Conservation (phyloP, 169 alveolate species). For the Cytauxzoon felis region DNA sequence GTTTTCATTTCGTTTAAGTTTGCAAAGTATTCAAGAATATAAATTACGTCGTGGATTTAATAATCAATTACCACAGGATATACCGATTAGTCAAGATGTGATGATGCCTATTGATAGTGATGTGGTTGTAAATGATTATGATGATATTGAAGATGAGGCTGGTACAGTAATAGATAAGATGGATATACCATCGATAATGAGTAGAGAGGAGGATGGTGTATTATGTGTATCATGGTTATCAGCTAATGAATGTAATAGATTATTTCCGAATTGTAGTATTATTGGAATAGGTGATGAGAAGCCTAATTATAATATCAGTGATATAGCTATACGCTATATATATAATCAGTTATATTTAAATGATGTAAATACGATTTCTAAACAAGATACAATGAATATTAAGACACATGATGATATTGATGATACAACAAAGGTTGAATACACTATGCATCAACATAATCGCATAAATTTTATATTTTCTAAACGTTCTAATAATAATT, state of each 20-base stretch:
- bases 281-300: conserved; percentile 41
- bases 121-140: neutral
- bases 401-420: neutral
- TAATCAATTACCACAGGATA: conserved; percentile 15
- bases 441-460: neutral
- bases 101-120: neutral
- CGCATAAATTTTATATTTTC: neutral
- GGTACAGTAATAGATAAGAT: neutral
- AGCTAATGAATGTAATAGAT: conserved; percentile 47
- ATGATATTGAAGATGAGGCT: neutral
- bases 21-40: conserved; percentile 48
- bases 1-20: conserved; percentile 26
- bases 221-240: conserved; percentile 46
- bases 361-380: conserved; percentile 29
- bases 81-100: neutral
- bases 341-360: conserved; percentile 51
- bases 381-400: too few species aligned
- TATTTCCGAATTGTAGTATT: conserved; percentile 57
- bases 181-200: conserved; percentile 33
- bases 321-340: conserved; percentile 35
- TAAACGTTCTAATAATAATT: too few species aligned
- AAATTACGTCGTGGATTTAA: conserved; percentile 14
- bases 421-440: neutral
- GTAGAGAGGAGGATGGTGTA: conserved; percentile 47
- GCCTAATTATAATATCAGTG: conserved; percentile 41